phyloP scores from a whole-genome alignment of 345 rosid genomes.

The Camelina hispida region DNA sequence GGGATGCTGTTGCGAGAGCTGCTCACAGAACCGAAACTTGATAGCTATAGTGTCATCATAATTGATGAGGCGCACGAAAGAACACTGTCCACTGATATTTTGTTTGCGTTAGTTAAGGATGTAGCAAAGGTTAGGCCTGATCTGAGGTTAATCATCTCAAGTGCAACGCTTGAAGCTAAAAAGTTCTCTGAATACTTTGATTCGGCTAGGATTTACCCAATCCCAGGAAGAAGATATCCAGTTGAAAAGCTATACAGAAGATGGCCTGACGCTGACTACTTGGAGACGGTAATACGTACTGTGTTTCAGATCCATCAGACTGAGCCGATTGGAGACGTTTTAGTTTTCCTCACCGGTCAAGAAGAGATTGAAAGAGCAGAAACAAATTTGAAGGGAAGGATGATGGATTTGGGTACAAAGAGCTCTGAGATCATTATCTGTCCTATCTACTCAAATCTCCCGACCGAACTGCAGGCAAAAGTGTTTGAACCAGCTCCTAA shows the following conservation, averaged over 20 bases:
- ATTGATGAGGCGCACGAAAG: slow-evolving; percentile 99
- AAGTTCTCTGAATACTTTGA: slow-evolving; percentile 94
- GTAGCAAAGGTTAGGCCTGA: slow-evolving; percentile 76
- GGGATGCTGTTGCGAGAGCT: slow-evolving; percentile 94
- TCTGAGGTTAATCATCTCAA: slow-evolving; percentile 79
- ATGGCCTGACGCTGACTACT: slow-evolving; percentile 79
- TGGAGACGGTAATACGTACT: slow-evolving; percentile 84
- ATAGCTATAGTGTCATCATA: slow-evolving; percentile 84
- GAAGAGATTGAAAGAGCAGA: slow-evolving; percentile 97
- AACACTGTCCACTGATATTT: slow-evolving; percentile 83
- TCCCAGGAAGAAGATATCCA: slow-evolving; percentile 95
- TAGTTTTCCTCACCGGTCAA: slow-evolving; percentile 91
- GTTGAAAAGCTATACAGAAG: slow-evolving; percentile 77
- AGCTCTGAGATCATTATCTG: slow-evolving; percentile 86
- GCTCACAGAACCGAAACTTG: slow-evolving; percentile 83
- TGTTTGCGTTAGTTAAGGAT: slow-evolving; percentile 58
- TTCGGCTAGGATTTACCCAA: slow-evolving; percentile 77
- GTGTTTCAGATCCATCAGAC: slow-evolving; percentile 84
- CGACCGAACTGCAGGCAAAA: slow-evolving; percentile 88
- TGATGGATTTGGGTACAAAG: slow-evolving; percentile 75
- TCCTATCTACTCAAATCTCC: slow-evolving; percentile 91
- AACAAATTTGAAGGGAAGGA: slow-evolving; percentile 70
- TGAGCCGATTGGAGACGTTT: slow-evolving; percentile 76
- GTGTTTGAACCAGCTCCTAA: slow-evolving; percentile 93
- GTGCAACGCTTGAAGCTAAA: slow-evolving; percentile 96